Percentiles rank a stretch among this genome's conserved stretches.
Conservation (phyloP, 106 monocot species). For the Dioscorea alata region DNA sequence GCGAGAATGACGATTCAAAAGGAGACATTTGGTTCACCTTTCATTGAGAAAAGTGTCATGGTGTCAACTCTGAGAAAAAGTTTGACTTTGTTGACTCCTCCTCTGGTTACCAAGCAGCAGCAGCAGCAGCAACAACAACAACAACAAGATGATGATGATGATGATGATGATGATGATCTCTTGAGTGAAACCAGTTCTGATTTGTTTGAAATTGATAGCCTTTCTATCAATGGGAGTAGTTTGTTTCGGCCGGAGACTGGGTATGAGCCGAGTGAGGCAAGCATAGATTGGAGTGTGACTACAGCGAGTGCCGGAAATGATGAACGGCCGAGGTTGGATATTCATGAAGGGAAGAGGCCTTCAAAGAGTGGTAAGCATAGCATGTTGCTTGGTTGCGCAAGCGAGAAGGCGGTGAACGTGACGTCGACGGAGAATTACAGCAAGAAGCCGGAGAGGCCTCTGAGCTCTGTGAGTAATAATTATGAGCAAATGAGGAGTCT, state of each 20-base stretch:
- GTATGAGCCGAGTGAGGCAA: slow-evolving; percentile 76
- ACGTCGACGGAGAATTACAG: background rate
- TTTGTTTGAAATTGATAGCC: slow-evolving; percentile 71
- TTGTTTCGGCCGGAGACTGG: slow-evolving; percentile 2
- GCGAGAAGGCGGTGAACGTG: background rate
- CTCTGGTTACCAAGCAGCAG: too few relatives aligned
- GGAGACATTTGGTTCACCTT: background rate
- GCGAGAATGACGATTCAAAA: background rate
- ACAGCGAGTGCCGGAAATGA: slow-evolving; percentile 46
- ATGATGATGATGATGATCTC: slow-evolving; percentile 16
- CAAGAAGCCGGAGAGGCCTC: background rate
- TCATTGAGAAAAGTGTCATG: background rate
- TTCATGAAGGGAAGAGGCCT: background rate
- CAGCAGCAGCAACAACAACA: too few relatives aligned
- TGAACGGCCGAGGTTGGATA: slow-evolving; percentile 22
- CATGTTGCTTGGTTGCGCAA: background rate
- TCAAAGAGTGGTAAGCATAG: background rate
- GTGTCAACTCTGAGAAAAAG: background rate
- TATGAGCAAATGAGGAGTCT: too few relatives aligned
- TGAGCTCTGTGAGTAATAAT: too few relatives aligned
- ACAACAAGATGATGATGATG: background rate
- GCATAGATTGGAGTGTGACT: slow-evolving; percentile 65
- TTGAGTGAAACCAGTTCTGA: slow-evolving; percentile 68
- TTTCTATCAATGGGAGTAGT: slow-evolving; percentile 12
- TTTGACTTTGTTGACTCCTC: background rate